Base-by-base conservation (phyloP, 177 flowering plant genomes). In the Telopea speciosissima region DNA sequence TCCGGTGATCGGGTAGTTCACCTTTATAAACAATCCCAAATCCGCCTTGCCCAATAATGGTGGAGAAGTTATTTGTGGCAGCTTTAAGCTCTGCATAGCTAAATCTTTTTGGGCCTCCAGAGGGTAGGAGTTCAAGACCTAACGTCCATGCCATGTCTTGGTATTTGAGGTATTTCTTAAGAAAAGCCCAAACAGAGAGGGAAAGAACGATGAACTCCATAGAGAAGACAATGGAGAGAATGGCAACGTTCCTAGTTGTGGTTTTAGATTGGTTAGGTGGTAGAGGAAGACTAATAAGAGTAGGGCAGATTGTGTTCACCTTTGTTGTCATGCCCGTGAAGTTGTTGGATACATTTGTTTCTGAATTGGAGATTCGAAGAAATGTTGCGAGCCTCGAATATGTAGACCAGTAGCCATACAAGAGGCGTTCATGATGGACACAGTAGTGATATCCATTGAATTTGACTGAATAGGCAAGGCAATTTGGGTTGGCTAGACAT, bases 21-120 rank as follows among this genome's bases (percentile, higher is more conserved):
- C 97, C 97, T 64, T 67, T 80, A 58, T 83, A 89, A 3, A 92
- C 97, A 40, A 80, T 79, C 1, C 96, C 91, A 68, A 85, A 90
- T 14, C 94, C 96, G 5, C 97, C 96, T 64, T 45, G 82, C 0
- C 97, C 97, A 5, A 92, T 76, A 0, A 67, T 62, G 33, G 85
- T 67, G 0, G 87, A 78, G 81, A 92, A 92, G 63, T 82, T 80
- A 1, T 86, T 79, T 0, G 96, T 90, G 1, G 94, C 94, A 7
- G 80, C 65, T 67, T 82, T 89, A 6, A 92, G 81, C 78, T 92
- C 94, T 0, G 82, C 82, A 54, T 82, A 86, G 1, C 79, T 75
- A 85, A 92, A 92, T 65, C 89, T 71, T 64, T 83, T 92, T 0
- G 93, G 93, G 3, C 93, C 94, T 0, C 92, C 92, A 0, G 90